Percentiles rank a stretch among this genome's conserved stretches.
Evolutionary conservation across 1,284 basidiomycete species (phyloP).

Genomic region (Apiotrichum montevideense): DNA sequence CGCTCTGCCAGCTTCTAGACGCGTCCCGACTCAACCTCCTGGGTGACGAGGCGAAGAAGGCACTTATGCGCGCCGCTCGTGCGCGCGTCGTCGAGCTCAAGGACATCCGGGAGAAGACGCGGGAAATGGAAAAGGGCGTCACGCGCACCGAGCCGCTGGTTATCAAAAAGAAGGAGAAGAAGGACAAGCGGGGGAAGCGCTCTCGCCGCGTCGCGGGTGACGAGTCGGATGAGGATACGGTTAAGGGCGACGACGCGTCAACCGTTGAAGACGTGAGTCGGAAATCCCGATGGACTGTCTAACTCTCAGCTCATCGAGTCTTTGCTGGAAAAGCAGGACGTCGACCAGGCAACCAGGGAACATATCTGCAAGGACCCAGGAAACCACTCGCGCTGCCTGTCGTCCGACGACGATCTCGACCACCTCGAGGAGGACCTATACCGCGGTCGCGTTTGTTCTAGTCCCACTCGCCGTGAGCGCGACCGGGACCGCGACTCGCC

Average conservation of each 20-base stretch:
- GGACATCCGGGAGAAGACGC: conserved; percentile 14
- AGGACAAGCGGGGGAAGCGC: neutral
- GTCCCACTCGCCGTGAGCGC: too few relatives aligned
- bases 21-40: conserved; percentile 40
- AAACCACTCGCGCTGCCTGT: neutral
- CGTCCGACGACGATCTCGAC: neutral
- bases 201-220: neutral
- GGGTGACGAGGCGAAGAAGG: conserved; percentile 43
- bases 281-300: fast-evolving
- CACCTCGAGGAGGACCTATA: neutral
- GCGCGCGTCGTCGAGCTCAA: conserved; percentile 42
- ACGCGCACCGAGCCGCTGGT: conserved; percentile 7
- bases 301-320: neutral
- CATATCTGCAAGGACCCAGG: conserved; percentile 1
- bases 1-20: conserved; percentile 43
- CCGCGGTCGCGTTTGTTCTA: neutral
- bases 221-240: neutral
- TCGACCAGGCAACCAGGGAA: neutral
- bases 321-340: neutral
- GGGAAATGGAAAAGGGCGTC: neutral
- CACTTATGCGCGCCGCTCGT: conserved; percentile 39
- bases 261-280: neutral
- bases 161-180: conserved; percentile 12
- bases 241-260: neutral
- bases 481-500: neutral